Conservation (phyloP, 1,139 yeast species). For the Debaryomycetaceae sp. region DNA sequence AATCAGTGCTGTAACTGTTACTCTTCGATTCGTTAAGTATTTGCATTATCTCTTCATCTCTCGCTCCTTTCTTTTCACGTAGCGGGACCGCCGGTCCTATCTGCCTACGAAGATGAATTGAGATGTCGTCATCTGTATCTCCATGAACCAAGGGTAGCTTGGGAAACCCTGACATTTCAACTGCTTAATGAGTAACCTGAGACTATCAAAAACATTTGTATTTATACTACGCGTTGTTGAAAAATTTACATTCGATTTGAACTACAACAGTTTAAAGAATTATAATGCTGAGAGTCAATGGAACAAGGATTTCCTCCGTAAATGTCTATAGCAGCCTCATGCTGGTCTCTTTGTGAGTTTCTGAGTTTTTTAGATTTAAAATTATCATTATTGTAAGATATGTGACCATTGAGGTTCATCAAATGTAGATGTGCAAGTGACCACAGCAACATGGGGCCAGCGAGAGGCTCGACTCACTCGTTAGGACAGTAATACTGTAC, state of each 20-base stretch:
- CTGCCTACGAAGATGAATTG: slow-evolving; percentile 36
- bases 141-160: slow-evolving; percentile 35
- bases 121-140: slow-evolving; percentile 44
- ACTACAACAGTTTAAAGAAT: background rate
- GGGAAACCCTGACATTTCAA: slow-evolving; percentile 30
- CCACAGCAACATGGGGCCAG: no score
- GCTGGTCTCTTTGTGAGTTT: no score
- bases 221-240: background rate
- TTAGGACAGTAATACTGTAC: background rate
- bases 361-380: no score
- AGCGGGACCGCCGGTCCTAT: slow-evolving; percentile 42
- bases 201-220: background rate
- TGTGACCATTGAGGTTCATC: no score
- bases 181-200: background rate
- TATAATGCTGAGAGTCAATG: background rate
- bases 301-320: background rate
- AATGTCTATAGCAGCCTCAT: background rate
- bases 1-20: slow-evolving; percentile 6
- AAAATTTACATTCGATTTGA: background rate
- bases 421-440: no score
- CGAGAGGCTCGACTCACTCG: background rate
- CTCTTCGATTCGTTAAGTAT: slow-evolving; percentile 12
- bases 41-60: slow-evolving; percentile 9
- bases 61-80: slow-evolving; percentile 5
- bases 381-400: no score